Base-by-base conservation (phyloP, 371 early-diverging fungal species). In the Mucor irregularis region DNA sequence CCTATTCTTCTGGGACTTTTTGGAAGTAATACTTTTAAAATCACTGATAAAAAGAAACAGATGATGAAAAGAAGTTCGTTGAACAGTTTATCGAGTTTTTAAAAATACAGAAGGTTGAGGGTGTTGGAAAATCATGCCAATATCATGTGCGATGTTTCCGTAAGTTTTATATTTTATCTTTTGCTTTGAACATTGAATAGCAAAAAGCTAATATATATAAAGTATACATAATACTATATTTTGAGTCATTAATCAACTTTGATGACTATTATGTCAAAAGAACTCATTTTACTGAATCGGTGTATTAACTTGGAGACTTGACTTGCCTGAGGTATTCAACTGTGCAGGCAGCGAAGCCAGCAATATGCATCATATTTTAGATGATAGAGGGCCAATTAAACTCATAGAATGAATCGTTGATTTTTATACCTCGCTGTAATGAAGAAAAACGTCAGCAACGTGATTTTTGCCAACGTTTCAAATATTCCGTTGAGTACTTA, bases 141-240 rank as follows among this genome's bases (percentile, higher is more conserved):
- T 58, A 38, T 38, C 47, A 52, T 51, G 13, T 58, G 0, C 45
- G 45, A 34, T 54, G 37, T 46, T 54, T 54, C 28, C 38, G 46
- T 46, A 54, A 37, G 54, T 28, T 28, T 46, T 55, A 43, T 49
- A 49, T 35, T 52, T 44, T 51, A 53, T 53, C 43, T 53, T 43
- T 53, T 53, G 34, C 46, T 53, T 53, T 53, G 35, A 45, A 53
- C 28, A 45, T 53, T 53, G 54, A 53, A 53, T 53, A 53, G 51
- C 51, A 28, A 39, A 53, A 35, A 53, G 44, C 26, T 45, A 37
- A 45, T 46, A 44, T 53, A 45, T 45, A 45, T 45, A 53, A 53
- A 53, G 49, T 57, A 57, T 49, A 49, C 49, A 39, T 57, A 44
- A 39, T 40, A 49, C 33, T 57, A 22, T 49, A 49, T 49, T 49